Conservation (phyloP, 1,284 basidiomycete genomes). For the Cutaneotrichosporon sp. region DNA sequence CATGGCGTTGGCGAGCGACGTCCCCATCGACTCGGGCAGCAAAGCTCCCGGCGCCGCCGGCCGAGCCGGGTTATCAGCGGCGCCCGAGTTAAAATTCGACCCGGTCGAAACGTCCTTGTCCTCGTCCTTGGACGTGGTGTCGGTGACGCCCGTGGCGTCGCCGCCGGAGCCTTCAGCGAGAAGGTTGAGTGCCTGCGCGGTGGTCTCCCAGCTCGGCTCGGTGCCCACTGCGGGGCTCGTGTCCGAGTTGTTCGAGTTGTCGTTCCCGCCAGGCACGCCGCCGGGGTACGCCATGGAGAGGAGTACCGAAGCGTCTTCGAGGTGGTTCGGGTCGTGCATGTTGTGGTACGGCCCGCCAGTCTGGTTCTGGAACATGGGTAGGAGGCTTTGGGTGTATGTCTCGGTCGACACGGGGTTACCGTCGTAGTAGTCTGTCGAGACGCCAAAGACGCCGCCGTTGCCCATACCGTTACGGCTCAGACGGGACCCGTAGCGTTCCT, state of each 20-base stretch:
- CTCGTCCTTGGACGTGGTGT: slow-evolving; percentile 1
- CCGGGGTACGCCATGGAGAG: slow-evolving; percentile 47
- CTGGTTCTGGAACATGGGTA: slow-evolving; percentile 39
- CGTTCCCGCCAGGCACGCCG: slow-evolving; percentile 23
- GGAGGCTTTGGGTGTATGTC: slow-evolving; percentile 35
- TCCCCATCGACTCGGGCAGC: slow-evolving; percentile 31
- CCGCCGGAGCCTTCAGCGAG: neutral
- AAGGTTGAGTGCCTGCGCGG: slow-evolving; percentile 1
- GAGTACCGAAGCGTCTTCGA: slow-evolving; percentile 47
- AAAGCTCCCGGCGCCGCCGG: slow-evolving; percentile 25
- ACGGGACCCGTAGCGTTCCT: slow-evolving; percentile 27
- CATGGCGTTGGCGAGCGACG: slow-evolving; percentile 31
- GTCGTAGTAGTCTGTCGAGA: slow-evolving; percentile 23
- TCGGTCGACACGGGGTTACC: slow-evolving; percentile 22
- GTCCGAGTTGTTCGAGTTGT: slow-evolving; percentile 3
- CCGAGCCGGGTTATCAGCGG: slow-evolving; percentile 27
- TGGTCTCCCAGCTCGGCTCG: slow-evolving; percentile 18
- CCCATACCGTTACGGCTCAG: slow-evolving; percentile 36
- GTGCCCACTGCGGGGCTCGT: slow-evolving; percentile 26
- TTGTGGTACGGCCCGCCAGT: slow-evolving; percentile 25
- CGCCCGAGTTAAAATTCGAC: slow-evolving; percentile 24
- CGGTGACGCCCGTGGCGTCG: slow-evolving; percentile 14
- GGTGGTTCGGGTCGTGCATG: slow-evolving; percentile 38
- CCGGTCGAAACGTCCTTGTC: slow-evolving; percentile 8
- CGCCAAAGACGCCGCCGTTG: slow-evolving; percentile 34